Conservation (phyloP, 1,139 yeast species). For the Meyerozyma guilliermondii region DNA sequence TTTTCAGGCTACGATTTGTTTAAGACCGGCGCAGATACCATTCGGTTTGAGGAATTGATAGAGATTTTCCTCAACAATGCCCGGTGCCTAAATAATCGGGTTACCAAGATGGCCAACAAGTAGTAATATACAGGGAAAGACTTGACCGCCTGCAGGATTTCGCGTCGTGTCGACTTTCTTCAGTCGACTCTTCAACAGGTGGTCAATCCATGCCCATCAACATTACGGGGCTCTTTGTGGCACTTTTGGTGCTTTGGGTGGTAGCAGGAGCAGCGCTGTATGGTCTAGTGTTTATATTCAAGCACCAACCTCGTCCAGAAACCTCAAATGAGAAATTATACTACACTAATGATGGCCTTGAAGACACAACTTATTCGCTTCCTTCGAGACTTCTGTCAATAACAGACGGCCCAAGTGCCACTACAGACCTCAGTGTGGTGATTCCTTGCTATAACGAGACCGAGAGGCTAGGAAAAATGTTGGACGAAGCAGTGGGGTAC, state of each 20-base stretch:
- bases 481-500: conserved; percentile 67
- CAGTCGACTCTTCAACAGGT: neutral
- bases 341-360: conserved; percentile 29
- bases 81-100: conserved; percentile 34
- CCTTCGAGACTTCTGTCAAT: conserved; percentile 24
- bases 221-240: neutral
- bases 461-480: conserved; percentile 64
- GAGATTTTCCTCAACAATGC: conserved; percentile 73
- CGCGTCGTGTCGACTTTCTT: too few species aligned
- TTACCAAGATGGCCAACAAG: conserved; percentile 37
- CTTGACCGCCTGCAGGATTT: neutral
- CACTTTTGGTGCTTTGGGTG: conserved; percentile 6
- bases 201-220: neutral
- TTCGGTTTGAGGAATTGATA: conserved; percentile 63
- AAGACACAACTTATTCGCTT: conserved; percentile 16
- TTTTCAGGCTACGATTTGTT: conserved; percentile 56
- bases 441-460: conserved; percentile 92
- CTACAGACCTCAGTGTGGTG: conserved; percentile 50
- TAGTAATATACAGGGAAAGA: conserved; percentile 3
- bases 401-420: conserved; percentile 12
- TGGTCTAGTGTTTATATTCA: conserved; percentile 39
- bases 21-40: conserved; percentile 46
- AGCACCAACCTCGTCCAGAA: conserved; percentile 63
- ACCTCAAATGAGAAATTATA: conserved; percentile 48
- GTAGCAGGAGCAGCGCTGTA: conserved; percentile 25